Conservation (phyloP, 139 green algal genomes). For the Volvox reticuliferus region DNA sequence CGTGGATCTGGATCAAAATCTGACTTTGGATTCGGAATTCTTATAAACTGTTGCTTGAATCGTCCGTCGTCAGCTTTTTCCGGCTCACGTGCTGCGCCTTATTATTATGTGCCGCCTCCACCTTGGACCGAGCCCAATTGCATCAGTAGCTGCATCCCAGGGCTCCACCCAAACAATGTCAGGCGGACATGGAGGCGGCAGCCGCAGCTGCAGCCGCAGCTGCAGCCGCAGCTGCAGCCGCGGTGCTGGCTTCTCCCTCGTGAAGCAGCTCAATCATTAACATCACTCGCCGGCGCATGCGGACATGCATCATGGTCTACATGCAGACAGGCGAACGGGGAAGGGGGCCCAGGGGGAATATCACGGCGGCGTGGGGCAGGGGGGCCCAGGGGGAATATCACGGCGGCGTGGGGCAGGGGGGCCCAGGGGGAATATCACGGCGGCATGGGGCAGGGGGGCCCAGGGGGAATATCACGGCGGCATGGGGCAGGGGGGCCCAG, state of each 20-base stretch:
- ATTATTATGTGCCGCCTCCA: not conserved
- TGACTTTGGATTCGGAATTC: not conserved
- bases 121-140: not conserved
- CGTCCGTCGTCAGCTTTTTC: too few relatives aligned
- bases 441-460: not conserved
- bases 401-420: too few relatives aligned
- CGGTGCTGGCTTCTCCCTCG: not conserved
- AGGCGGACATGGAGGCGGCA: not conserved
- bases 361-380: too few relatives aligned
- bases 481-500: not conserved
- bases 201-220: not conserved
- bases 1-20: not conserved
- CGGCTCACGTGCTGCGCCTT: not conserved
- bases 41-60: not conserved
- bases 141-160: not conserved
- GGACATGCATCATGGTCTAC: conserved; percentile 42
- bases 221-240: not conserved
- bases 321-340: not conserved
- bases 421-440: too few relatives aligned
- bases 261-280: conserved; percentile 24
- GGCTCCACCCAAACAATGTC: not conserved
- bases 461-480: not conserved
- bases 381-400: not conserved
- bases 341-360: not conserved
- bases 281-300: conserved; percentile 34